phyloP scores from a whole-genome alignment of 306 rosid genomes.

The Myrica gale region DNA sequence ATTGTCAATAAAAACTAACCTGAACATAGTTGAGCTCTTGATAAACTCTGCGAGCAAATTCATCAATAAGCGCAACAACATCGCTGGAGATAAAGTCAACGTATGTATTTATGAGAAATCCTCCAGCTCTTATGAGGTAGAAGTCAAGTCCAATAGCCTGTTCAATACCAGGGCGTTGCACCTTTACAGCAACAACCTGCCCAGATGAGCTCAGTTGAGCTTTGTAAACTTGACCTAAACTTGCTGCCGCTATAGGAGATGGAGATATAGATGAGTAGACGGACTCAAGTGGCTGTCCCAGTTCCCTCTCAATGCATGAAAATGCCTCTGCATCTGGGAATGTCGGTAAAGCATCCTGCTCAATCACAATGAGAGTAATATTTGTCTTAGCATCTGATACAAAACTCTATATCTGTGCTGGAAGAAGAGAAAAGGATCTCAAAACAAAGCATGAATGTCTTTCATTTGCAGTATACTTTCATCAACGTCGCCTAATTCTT shows the following conservation, averaged over 20 bases:
- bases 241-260: constrained; percentile 89
- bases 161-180: constrained; percentile 92
- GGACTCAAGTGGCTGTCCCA: constrained; percentile 66
- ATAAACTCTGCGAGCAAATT: constrained; percentile 87
- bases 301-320: constrained; percentile 79
- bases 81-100: constrained; percentile 76
- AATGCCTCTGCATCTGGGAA: constrained; percentile 86
- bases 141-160: constrained; percentile 92
- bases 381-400: constrained; percentile 23
- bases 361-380: constrained; percentile 31
- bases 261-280: constrained; percentile 70
- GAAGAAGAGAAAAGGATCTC: not conserved
- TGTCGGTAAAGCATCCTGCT: constrained; percentile 86
- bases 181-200: constrained; percentile 81
- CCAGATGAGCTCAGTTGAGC: constrained; percentile 65
- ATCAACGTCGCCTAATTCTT: too few species aligned
- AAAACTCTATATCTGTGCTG: constrained; percentile 11
- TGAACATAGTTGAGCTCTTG: constrained; percentile 98
- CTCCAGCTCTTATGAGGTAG: constrained; percentile 74
- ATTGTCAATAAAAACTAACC: constrained; percentile 46
- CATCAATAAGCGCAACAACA: constrained; percentile 83
- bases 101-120: constrained; percentile 72
- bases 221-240: constrained; percentile 97
- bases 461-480: too few species aligned
- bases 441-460: not conserved